phyloP scores from a whole-genome alignment of 495 filamentous ascomycete genomes.

The Evernia prunastri region DNA sequence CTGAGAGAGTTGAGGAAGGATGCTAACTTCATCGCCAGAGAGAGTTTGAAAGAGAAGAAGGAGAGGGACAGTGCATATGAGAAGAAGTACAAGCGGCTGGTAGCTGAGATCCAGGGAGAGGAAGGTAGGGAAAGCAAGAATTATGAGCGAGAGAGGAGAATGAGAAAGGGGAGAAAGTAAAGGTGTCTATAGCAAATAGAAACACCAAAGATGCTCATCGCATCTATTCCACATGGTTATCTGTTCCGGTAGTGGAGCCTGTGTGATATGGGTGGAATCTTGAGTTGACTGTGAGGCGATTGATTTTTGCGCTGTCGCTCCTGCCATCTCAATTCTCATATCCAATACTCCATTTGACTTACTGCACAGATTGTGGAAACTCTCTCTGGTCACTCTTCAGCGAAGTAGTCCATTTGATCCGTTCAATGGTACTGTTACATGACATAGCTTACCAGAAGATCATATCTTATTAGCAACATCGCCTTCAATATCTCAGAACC shows the following conservation, averaged over 20 bases:
- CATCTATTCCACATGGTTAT: background rate
- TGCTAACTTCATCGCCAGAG: conserved; percentile 80
- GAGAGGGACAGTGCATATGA: conserved; percentile 85
- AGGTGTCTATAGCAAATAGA: background rate
- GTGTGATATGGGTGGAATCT: background rate
- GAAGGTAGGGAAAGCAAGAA: conserved; percentile 79
- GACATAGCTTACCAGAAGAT: background rate
- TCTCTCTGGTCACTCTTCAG: background rate
- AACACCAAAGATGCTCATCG: background rate
- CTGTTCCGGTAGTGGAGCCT: background rate
- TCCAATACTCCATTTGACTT: background rate
- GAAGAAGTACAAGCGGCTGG: conserved; percentile 83
- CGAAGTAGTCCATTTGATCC: background rate
- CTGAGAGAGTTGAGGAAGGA: conserved; percentile 93
- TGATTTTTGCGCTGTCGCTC: background rate
- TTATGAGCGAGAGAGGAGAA: conserved; percentile 79
- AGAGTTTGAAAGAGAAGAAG: conserved; percentile 86
- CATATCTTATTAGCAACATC: background rate
- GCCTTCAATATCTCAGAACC: background rate
- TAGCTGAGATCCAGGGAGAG: conserved; percentile 91
- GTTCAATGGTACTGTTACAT: background rate
- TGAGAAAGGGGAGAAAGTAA: conserved; percentile 55
- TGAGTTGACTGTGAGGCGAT: background rate
- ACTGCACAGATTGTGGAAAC: background rate
- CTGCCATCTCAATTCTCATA: background rate